Evolutionary conservation across 345 rosid species (phyloP), one percentile per base, ranked within the genome.

Genomic region (Cochlearia excelsa): DNA sequence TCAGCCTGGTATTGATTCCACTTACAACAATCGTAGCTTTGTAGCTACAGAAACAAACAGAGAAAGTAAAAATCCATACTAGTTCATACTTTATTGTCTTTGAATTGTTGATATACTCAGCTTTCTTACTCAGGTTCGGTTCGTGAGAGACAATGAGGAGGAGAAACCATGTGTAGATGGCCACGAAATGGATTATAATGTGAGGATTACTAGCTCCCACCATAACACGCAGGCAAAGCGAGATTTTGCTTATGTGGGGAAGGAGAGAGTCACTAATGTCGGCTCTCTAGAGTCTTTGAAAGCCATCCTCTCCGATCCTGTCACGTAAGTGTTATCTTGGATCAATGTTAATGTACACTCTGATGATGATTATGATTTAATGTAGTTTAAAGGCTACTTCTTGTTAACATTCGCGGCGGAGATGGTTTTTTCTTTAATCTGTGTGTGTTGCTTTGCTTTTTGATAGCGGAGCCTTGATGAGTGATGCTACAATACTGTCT

Each of bases 401-500:
- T 41, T 56, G 3, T 65, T 42, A 60, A 30, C 30, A 44, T 35
- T 57, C 42, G 35, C 9, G 23, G 23, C 23, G 40, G 2, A 26
- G 66, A 52, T 56, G 54, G 16, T 60, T 52, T 50, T 16, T 16
- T 16, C 23, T 16, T 16, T 16, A 16, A 16, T 16, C 35, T 51
- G 1, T 60, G 26, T 72, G 63, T 34, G 33, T 23, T 40, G 3
- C 26, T 57, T 67, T 77, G 51, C n/a, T 5, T 59, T 69, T 66
- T 42, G 40, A 55, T 80, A 87, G 95, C 61, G 86, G 96, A 73
- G 75, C 77, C 59, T 79, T 91, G 30, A 88, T 91, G 96, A 86
- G 74, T 66, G 97, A 90, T 67, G 97, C 97, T 3, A 81, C 82
- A 73, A 87, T 87, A 54, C 71, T 91, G 77, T 86, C 86, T n/a